A percentile compares a stretch with the other conserved stretches of the same genome.
phyloP scores from a whole-genome alignment of 192 early-diverging fungal species.

The Backusella mclennaniae region DNA sequence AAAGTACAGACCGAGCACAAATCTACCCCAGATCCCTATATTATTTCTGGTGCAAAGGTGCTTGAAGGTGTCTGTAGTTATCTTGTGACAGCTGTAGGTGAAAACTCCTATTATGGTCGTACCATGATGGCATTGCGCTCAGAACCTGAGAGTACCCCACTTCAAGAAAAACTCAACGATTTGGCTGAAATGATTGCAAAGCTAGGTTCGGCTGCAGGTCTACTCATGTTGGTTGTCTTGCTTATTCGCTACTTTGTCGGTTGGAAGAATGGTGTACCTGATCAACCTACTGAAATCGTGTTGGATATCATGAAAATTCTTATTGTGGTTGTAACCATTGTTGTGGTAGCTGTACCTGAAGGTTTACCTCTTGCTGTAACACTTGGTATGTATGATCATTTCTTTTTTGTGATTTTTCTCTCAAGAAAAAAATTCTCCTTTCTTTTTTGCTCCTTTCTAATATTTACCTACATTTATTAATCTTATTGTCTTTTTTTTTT shows the following conservation, averaged over 20 bases:
- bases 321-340: slow-evolving; percentile 88
- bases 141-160: slow-evolving; percentile 84
- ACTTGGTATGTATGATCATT: slow-evolving; percentile 39
- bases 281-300: slow-evolving; percentile 50
- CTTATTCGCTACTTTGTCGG: slow-evolving; percentile 82
- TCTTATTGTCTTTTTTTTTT: background rate
- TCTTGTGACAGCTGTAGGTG: slow-evolving; percentile 83
- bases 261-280: slow-evolving; percentile 34
- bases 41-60: slow-evolving; percentile 94
- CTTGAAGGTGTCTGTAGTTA: slow-evolving; percentile 86
- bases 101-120: slow-evolving; percentile 86
- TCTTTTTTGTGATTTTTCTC: background rate
- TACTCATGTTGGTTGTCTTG: slow-evolving; percentile 85
- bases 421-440: background rate
- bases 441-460: background rate
- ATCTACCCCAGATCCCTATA: slow-evolving; percentile 65
- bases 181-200: slow-evolving; percentile 95
- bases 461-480: background rate
- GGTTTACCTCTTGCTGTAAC: slow-evolving; percentile 98
- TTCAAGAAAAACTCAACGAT: slow-evolving; percentile 87
- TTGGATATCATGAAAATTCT: slow-evolving; percentile 72
- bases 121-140: slow-evolving; percentile 86
- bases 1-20: slow-evolving; percentile 19
- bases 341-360: slow-evolving; percentile 98
- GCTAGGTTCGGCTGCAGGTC: slow-evolving; percentile 77